phyloP scores from a whole-genome alignment of 2,329 filamentous ascomycete species.

The Decorospora gaudefroyi region DNA sequence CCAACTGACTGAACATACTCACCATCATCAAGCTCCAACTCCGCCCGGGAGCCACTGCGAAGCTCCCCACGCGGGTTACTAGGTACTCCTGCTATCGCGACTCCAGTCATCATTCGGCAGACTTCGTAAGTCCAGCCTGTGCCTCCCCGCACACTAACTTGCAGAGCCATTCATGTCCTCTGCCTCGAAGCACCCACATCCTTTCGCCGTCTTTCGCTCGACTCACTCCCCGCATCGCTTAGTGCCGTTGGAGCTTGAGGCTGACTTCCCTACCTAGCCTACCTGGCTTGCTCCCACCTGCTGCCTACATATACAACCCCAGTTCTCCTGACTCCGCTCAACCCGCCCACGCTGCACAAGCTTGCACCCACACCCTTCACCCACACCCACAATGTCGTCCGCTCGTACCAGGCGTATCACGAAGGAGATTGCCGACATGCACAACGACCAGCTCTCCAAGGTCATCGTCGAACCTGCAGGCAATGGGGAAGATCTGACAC shows the following conservation, averaged over 20 bases:
- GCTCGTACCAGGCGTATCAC: conserved; percentile 65
- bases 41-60: conserved; percentile 11
- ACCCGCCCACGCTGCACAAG: too few species aligned
- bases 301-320: conserved; percentile 7
- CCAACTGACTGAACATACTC: neutral
- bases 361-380: conserved; percentile 7
- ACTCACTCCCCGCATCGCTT: conserved; percentile 10
- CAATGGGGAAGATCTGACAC: conserved; percentile 71
- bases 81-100: conserved; percentile 11
- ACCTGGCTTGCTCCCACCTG: conserved; percentile 9
- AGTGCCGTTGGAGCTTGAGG: conserved; percentile 12
- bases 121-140: neutral
- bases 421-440: conserved; percentile 78
- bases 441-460: conserved; percentile 73
- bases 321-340: neutral
- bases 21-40: conserved; percentile 6
- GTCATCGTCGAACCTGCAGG: conserved; percentile 70
- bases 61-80: conserved; percentile 19
- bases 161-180: neutral
- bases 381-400: conserved; percentile 54
- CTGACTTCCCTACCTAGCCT: conserved; percentile 13
- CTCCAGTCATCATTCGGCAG: conserved; percentile 1
- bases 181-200: neutral
- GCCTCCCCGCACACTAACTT: neutral
- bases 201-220: conserved; percentile 19